phyloP scores from a whole-genome alignment of 768 basidiomycete species.

The Arthromyces matolae region DNA sequence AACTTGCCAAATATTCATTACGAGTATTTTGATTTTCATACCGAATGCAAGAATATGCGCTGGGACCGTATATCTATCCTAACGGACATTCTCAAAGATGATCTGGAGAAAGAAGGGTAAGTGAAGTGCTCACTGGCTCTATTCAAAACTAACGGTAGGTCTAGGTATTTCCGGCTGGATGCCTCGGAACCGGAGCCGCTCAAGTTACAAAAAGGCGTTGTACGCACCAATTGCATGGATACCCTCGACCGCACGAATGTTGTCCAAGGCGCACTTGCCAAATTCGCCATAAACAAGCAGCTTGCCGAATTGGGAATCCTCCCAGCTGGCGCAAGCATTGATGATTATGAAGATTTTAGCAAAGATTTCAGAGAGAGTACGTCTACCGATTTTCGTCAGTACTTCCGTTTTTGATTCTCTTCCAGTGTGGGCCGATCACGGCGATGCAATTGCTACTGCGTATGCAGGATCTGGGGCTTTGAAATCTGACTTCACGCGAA shows the following conservation, averaged over 20 bases:
- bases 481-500: slow-evolving; percentile 95
- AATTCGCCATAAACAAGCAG: slow-evolving; percentile 78
- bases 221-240: slow-evolving; percentile 98
- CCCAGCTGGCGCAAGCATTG: slow-evolving; percentile 64
- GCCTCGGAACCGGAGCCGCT: slow-evolving; percentile 42
- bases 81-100: slow-evolving; percentile 70
- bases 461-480: slow-evolving; percentile 95
- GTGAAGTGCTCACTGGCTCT: too few species aligned
- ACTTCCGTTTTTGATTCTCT: slow-evolving; percentile 3
- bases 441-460: slow-evolving; percentile 82
- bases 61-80: slow-evolving; percentile 90
- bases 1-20: slow-evolving; percentile 73
- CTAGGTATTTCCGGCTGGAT: slow-evolving; percentile 77
- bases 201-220: slow-evolving; percentile 66
- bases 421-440: slow-evolving; percentile 97
- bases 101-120: slow-evolving; percentile 67
- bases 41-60: slow-evolving; percentile 89
- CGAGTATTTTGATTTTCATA: slow-evolving; percentile 96
- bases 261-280: slow-evolving; percentile 87
- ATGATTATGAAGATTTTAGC: slow-evolving; percentile 77
- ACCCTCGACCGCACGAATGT: slow-evolving; percentile 96
- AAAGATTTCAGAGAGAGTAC: slow-evolving; percentile 84
- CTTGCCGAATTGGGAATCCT: slow-evolving; percentile 72
- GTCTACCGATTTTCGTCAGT: slow-evolving; percentile 24
- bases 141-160: too few species aligned